Evolutionary conservation across 2,329 filamentous ascomycete species (phyloP).

Genomic region (Grosmannia serpens): DNA sequence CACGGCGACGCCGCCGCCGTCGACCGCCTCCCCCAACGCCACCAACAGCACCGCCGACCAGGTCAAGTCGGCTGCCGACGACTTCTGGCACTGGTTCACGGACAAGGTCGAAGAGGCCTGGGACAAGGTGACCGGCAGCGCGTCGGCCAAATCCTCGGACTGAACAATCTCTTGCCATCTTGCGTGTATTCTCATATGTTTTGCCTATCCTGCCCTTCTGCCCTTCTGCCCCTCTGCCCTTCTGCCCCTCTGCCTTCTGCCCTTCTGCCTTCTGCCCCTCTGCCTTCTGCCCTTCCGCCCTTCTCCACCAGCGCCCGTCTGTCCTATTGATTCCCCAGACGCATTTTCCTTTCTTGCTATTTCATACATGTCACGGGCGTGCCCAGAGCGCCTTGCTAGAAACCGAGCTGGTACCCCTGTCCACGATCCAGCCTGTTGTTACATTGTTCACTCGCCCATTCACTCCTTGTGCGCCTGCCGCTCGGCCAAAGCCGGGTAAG

Average conservation of each 20-base stretch:
- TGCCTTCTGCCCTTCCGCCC: not conserved
- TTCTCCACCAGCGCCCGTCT: not conserved
- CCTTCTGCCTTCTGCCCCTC: not conserved
- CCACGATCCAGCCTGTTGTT: too few relatives aligned
- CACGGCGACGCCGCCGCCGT: conserved; percentile 3
- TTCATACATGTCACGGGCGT: not conserved
- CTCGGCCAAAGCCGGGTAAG: not conserved
- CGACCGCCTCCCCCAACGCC: not conserved
- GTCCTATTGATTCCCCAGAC: not conserved
- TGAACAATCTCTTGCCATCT: not conserved
- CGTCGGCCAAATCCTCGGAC: not conserved
- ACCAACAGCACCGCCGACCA: not conserved
- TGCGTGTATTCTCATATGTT: too few relatives aligned
- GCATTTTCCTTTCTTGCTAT: not conserved
- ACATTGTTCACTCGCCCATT: not conserved
- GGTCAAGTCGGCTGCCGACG: conserved; percentile 8
- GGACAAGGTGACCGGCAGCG: conserved; percentile 27
- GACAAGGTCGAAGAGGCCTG: conserved; percentile 34
- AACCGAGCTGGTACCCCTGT: too few relatives aligned
- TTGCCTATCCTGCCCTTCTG: not conserved
- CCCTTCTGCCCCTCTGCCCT: not conserved
- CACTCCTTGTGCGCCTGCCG: not conserved
- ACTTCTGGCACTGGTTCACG: conserved; percentile 40
- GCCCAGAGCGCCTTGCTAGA: not conserved
- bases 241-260: not conserved